Base-by-base conservation (phyloP, 179 eudicot species). In the Gypsophila paniculata region DNA sequence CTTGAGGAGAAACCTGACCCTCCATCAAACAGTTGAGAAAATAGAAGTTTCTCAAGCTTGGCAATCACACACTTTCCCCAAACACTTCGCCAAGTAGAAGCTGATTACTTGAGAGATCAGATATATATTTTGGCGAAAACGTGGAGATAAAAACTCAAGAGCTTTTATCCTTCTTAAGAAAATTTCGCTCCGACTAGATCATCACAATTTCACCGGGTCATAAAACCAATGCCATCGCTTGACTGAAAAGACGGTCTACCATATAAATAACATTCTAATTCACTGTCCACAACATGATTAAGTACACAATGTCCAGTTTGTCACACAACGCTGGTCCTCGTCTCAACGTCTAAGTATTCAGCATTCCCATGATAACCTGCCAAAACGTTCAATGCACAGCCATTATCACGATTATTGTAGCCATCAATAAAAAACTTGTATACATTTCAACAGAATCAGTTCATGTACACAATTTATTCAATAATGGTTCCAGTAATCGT, bases 1-100 rank as follows among this genome's bases (percentile, higher is more conserved):
- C 82, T 78, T 85, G 95, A 75, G 85, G 79, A 10, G 80, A 88
- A 52, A 74, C 69, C 55, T 76, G 65, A 68, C 85, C 87, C 83
- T 85, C 96, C 93, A 89, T 88, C 51, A 44, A 65, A 6, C 52
- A 52, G 36, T 54, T 12, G 26, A 0, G 13, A 9, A 12, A 2
- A 13, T 21, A 55, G 55, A 63, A 42, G 29, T 53, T 55, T 58
- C 61, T 66, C 14, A 18, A 44, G 36, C 12, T 55, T 23, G 25
- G 71, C 48, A 63, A 59, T 72, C 10, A 29, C 25, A 38, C 65
- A 15, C 29, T 17, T 23, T n/a, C 52, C 52, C 61, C 23, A 52
- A 23, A 36, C n/a, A 55, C 62, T 48, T 61, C 65, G 59, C 22
- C 64, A 69, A 61, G 19, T 32, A 62, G 44, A 59, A 42, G 48